phyloP scores from a whole-genome alignment of 345 rosid species.

The Microcos paniculata region DNA sequence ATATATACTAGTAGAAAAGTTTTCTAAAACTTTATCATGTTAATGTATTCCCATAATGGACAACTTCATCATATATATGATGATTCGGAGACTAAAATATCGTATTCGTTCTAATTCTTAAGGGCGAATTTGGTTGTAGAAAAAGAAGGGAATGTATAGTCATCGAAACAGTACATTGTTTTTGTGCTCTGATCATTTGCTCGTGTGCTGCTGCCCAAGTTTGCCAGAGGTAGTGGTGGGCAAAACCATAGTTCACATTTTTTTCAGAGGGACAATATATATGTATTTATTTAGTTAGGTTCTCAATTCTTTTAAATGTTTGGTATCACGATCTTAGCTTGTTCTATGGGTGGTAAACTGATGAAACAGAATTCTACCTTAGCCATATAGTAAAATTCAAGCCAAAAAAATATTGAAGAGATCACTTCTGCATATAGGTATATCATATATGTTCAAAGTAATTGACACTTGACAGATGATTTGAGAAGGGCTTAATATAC shows the following conservation, averaged over 20 bases:
- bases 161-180: no score
- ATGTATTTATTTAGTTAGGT: slow-evolving; percentile 35
- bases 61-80: no score
- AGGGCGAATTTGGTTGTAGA: neutral
- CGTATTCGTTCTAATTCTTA: neutral
- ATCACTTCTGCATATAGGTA: neutral
- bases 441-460: no score
- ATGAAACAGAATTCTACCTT: neutral
- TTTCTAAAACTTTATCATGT: no score
- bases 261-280: slow-evolving; percentile 1
- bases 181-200: slow-evolving; percentile 7
- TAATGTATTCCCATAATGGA: no score
- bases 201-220: slow-evolving; percentile 21
- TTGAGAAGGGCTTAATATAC: no score
- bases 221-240: slow-evolving; percentile 10
- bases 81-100: neutral
- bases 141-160: neutral
- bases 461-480: no score
- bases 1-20: no score
- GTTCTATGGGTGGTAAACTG: neutral
- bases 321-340: slow-evolving; percentile 16
- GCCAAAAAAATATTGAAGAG: neutral
- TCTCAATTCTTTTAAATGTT: slow-evolving; percentile 23
- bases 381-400: neutral
- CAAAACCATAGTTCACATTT: slow-evolving; percentile 11